A percentile compares a stretch with the other conserved stretches of the same genome.
Conservation (phyloP, 176 grass and related monocot genomes). For the Carex scoparia region DNA sequence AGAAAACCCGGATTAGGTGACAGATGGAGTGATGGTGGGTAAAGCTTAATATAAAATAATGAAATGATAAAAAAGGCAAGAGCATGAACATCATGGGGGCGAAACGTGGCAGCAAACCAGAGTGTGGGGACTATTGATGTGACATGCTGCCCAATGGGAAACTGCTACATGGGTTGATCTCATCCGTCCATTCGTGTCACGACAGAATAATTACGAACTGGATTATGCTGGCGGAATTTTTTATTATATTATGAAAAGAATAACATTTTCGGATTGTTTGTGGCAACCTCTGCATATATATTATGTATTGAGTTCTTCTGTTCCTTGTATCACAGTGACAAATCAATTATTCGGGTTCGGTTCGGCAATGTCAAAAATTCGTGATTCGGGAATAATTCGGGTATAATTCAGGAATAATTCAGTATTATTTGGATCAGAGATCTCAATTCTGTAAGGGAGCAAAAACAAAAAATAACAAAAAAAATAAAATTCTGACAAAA, state of each 20-base stretch:
- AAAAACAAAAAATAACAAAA: no score
- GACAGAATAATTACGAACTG: constrained; percentile 16
- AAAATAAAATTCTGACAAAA: no score
- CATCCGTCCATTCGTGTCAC: neutral
- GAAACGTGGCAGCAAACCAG: constrained; percentile 54
- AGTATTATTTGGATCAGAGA: no score
- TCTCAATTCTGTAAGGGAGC: no score
- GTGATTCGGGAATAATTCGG: no score
- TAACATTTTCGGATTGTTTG: neutral
- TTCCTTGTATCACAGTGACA: neutral
- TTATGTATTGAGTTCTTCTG: neutral
- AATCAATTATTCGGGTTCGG: no score
- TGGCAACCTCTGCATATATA: neutral
- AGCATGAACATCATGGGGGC: constrained; percentile 15
- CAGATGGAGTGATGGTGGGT: constrained; percentile 15
- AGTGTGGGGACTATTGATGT: constrained; percentile 22
- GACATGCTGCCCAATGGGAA: constrained; percentile 34
- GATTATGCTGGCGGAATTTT: constrained; percentile 16
- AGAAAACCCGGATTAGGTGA: constrained; percentile 11
- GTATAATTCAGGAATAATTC: no score
- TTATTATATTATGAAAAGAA: neutral
- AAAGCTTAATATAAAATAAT: neutral
- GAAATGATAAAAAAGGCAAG: neutral
- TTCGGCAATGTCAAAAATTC: no score
- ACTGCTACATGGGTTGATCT: constrained; percentile 39